These are phyloP conservation scores for Babesia bigemina DNA, from an alignment of 169 alveolate species.

Conservation along the genomic window DNA sequence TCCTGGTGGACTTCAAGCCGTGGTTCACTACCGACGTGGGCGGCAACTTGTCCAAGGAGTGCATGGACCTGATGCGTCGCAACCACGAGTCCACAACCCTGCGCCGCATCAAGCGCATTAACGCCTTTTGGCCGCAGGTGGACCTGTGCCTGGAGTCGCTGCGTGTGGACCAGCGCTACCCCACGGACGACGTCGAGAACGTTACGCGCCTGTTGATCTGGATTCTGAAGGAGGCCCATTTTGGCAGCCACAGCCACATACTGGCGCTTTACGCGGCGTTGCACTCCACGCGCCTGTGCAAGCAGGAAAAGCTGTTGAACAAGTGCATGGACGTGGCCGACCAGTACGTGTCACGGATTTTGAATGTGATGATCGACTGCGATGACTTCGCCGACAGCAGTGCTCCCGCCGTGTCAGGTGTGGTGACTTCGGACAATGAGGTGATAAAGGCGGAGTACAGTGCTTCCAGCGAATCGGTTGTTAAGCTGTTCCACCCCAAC, in stretches of 20 bases:
- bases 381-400: background rate
- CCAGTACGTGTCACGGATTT: background rate
- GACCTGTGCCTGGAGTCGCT: conserved; percentile 23
- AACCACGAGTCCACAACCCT: conserved; percentile 14
- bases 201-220: conserved; percentile 23
- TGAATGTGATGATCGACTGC: conserved; percentile 4
- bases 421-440: background rate
- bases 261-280: background rate
- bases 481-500: too few relatives aligned
- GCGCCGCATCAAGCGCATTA: background rate
- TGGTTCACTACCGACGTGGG: background rate
- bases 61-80: background rate
- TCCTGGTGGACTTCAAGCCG: conserved; percentile 28
- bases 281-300: conserved; percentile 6
- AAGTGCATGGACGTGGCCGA: conserved; percentile 2
- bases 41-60: background rate
- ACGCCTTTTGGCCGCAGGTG: conserved; percentile 20
- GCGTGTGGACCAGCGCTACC: background rate
- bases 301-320: conserved; percentile 8
- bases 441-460: background rate
- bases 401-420: background rate
- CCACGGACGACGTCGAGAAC: conserved; percentile 21
- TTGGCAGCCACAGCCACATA: conserved; percentile 19
- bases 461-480: background rate
- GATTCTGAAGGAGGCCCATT: conserved; percentile 8